These are phyloP conservation scores for Aechmea fasciata DNA, from an alignment of 176 grass and related monocot genomes.

Conservation along the genomic window DNA sequence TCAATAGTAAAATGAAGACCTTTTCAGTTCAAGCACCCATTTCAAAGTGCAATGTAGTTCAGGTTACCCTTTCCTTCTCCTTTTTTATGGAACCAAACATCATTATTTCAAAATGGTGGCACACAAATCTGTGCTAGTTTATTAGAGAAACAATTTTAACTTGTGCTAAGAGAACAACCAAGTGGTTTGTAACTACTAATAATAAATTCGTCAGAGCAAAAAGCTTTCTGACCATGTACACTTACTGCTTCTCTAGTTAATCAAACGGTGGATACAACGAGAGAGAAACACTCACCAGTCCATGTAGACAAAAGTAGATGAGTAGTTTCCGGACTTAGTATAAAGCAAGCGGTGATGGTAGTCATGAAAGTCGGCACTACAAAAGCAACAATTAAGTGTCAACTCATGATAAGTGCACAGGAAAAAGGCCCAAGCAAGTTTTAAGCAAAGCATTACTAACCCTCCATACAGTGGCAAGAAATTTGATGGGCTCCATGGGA, in stretches of 20 bases:
- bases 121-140: too few species aligned
- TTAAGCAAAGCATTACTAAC: constrained; percentile 26
- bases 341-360: constrained; percentile 11
- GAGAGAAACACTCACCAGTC: constrained; percentile 1
- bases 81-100: too few species aligned
- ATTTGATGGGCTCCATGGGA: constrained; percentile 96
- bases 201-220: background rate
- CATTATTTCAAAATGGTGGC: too few species aligned
- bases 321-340: constrained; percentile 11
- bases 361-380: constrained; percentile 10
- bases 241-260: background rate
- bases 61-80: too few species aligned
- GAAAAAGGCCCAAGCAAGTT: background rate
- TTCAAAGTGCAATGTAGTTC: too few species aligned
- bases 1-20: too few species aligned
- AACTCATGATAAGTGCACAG: background rate
- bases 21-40: too few species aligned
- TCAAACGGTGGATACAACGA: background rate
- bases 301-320: constrained; percentile 13
- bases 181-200: too few species aligned
- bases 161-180: too few species aligned
- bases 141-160: too few species aligned
- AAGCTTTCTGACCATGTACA: background rate
- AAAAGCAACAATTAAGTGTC: background rate
- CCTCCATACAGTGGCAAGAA: constrained; percentile 91